These are phyloP conservation scores for Cucurbita moschata DNA, from an alignment of 306 rosid species.

Conservation along the genomic window DNA sequence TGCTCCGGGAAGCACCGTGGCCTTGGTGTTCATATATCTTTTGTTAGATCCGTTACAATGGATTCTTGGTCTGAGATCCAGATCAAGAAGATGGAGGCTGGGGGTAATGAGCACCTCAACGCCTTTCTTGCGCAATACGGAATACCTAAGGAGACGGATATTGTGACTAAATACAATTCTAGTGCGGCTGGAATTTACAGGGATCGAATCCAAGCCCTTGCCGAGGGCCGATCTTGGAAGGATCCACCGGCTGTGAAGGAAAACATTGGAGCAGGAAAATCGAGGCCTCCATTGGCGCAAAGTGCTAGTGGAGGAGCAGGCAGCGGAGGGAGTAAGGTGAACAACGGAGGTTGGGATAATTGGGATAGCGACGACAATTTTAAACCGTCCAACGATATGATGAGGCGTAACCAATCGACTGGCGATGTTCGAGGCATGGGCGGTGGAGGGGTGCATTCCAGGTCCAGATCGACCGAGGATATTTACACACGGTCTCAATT, in stretches of 20 bases:
- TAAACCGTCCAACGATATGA: conserved; percentile 43
- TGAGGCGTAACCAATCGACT: conserved; percentile 63
- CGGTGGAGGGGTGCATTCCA: conserved; percentile 21
- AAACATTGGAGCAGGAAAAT: conserved; percentile 22
- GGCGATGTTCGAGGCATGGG: conserved; percentile 50
- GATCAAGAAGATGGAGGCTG: conserved; percentile 93
- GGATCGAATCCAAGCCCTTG: conserved; percentile 83
- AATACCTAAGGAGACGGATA: conserved; percentile 69
- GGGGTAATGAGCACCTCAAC: conserved; percentile 76
- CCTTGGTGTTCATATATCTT: conserved; percentile 81
- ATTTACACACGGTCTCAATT: conserved; percentile 49
- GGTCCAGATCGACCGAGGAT: conserved; percentile 80
- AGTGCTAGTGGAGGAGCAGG: conserved; percentile 6
- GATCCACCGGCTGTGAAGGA: conserved; percentile 85
- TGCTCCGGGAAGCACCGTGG: conserved; percentile 99
- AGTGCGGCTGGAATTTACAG: conserved; percentile 68
- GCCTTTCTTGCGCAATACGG: conserved; percentile 63
- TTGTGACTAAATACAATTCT: conserved; percentile 70
- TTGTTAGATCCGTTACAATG: conserved; percentile 92
- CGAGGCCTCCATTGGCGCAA: conserved; percentile 58
- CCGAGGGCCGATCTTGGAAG: conserved; percentile 85
- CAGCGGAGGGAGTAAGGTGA: conserved; percentile 9
- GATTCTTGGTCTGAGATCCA: conserved; percentile 98
- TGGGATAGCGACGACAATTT: conserved; percentile 65
- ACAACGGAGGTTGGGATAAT: conserved; percentile 57